Evolutionary conservation across 2,329 filamentous ascomycete genomes (phyloP).

Genomic region (Alternaria metachromatica): DNA sequence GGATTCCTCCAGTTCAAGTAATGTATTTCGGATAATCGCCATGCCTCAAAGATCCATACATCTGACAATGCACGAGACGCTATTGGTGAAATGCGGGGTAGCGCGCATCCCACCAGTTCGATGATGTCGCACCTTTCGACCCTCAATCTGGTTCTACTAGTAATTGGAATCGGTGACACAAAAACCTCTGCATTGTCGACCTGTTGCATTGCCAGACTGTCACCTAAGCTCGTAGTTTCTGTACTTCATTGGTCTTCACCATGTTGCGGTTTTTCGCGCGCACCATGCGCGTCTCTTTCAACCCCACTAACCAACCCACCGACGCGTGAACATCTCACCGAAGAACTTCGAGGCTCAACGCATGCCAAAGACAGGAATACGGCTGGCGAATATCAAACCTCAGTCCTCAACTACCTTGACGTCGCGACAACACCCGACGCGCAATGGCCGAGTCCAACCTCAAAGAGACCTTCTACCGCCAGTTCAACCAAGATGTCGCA

Average conservation of each 20-base stretch:
- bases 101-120: slow-evolving; percentile 12
- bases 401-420: no score
- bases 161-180: background rate
- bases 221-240: background rate
- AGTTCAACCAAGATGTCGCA: slow-evolving; percentile 78
- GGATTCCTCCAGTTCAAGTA: background rate
- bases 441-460: slow-evolving; percentile 44
- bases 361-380: background rate
- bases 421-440: background rate
- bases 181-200: background rate
- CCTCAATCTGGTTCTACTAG: background rate
- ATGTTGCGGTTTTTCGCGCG: background rate
- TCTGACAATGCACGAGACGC: slow-evolving; percentile 3
- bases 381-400: no score
- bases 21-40: background rate
- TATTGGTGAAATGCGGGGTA: slow-evolving; percentile 22
- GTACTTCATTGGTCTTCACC: background rate
- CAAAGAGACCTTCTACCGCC: slow-evolving; percentile 83
- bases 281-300: background rate
- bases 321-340: background rate
- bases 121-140: slow-evolving; percentile 1
- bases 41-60: background rate
- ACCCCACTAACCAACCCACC: slow-evolving; percentile 1
- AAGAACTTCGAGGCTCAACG: background rate
- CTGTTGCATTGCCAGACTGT: background rate